Percentiles rank a stretch among this genome's conserved stretches.
Evolutionary conservation across 2,329 filamentous ascomycete species (phyloP).

Genomic region (Xylaria arbuscula): DNA sequence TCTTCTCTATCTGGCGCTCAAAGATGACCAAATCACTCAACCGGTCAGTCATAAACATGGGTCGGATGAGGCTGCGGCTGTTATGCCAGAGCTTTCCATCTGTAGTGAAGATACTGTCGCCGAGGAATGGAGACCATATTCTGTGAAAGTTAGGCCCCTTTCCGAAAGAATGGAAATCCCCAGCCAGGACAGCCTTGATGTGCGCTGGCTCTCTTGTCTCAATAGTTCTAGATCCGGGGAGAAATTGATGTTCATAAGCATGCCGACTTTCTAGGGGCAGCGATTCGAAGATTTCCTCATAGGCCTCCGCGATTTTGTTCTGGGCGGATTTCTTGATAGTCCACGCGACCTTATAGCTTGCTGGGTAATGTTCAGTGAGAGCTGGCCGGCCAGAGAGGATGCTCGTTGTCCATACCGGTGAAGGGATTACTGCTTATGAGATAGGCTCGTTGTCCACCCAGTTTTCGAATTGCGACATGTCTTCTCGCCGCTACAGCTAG

Average conservation of each 20-base stretch:
- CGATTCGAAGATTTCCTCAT: constrained; percentile 25
- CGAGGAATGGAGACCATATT: constrained; percentile 59
- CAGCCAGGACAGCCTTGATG: constrained; percentile 65
- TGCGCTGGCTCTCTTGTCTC: constrained; percentile 64
- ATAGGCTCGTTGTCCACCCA: constrained; percentile 35
- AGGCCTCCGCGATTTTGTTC: constrained; percentile 22
- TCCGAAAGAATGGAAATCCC: constrained; percentile 65
- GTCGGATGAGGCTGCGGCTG: constrained; percentile 60
- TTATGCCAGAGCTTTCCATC: constrained; percentile 64
- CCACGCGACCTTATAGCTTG: constrained; percentile 2
- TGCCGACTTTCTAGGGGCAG: constrained; percentile 25
- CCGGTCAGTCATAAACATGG: constrained; percentile 55
- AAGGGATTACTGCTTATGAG: constrained; percentile 31
- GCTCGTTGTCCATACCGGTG: constrained; percentile 21
- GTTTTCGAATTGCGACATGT: constrained; percentile 34
- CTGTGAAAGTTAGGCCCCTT: constrained; percentile 55
- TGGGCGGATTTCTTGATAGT: constrained; percentile 22
- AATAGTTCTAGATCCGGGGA: constrained; percentile 30
- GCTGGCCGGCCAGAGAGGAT: background rate
- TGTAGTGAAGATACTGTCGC: constrained; percentile 65
- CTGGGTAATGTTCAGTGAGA: constrained; percentile 12
- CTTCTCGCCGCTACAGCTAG: constrained; percentile 14
- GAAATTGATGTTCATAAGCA: constrained; percentile 31
- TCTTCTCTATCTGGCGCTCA: constrained; percentile 66
- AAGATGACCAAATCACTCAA: constrained; percentile 65